Conservation (phyloP, 2,329 filamentous ascomycete genomes). For the Blastomyces parvus region DNA sequence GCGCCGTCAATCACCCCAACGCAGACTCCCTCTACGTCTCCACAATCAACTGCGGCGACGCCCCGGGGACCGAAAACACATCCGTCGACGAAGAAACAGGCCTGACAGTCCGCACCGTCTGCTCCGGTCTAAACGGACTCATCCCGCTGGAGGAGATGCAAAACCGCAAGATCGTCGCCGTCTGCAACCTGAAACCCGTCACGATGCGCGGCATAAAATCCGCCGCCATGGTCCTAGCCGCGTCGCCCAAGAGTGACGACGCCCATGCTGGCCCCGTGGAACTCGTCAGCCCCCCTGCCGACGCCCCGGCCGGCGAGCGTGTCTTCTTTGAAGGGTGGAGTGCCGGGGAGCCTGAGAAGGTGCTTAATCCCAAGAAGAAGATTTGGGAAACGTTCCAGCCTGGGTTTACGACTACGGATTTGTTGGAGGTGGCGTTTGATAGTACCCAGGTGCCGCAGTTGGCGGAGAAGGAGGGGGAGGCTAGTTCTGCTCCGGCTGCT, state of each 20-base stretch:
- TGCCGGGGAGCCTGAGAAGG: constrained; percentile 79
- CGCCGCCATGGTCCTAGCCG: constrained; percentile 85
- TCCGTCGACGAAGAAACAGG: constrained; percentile 69
- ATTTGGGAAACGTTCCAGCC: constrained; percentile 95
- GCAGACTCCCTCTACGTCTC: constrained; percentile 93
- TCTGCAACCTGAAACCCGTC: constrained; percentile 97
- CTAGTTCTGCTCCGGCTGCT: constrained; percentile 40
- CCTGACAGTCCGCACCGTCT: constrained; percentile 86
- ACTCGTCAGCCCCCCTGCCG: constrained; percentile 73
- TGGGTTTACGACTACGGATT: constrained; percentile 81
- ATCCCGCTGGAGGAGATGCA: constrained; percentile 95
- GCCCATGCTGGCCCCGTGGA: constrained; percentile 88
- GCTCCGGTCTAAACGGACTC: constrained; percentile 89
- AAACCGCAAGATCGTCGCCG: constrained; percentile 83
- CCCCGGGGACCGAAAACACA: constrained; percentile 76
- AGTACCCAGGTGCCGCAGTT: constrained; percentile 65
- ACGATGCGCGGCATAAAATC: constrained; percentile 91
- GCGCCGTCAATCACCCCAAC: constrained; percentile 90
- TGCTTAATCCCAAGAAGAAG: constrained; percentile 99
- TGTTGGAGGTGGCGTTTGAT: constrained; percentile 77
- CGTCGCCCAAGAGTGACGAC: constrained; percentile 71
- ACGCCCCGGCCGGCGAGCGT: constrained; percentile 69
- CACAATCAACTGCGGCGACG: constrained; percentile 88
- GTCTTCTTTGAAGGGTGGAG: constrained; percentile 88
- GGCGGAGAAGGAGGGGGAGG: constrained; percentile 47